phyloP scores from a whole-genome alignment of 2,329 filamentous ascomycete genomes.

The Sphaceloma murrayae region DNA sequence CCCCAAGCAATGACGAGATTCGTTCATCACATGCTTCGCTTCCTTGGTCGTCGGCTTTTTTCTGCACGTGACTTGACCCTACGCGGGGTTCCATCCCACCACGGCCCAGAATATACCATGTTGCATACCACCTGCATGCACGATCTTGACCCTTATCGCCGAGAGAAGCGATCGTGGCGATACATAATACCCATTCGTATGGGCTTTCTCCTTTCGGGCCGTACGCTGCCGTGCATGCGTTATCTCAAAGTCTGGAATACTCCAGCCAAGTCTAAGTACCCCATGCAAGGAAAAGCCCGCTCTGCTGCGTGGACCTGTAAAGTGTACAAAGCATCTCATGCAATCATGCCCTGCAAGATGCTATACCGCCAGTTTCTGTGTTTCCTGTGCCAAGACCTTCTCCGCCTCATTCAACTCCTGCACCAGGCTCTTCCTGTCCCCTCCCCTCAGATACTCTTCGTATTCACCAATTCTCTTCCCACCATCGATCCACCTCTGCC shows the following conservation, averaged over 20 bases:
- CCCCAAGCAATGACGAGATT: conserved; percentile 5
- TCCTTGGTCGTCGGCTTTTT: conserved; percentile 1
- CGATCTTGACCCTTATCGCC: too few relatives aligned
- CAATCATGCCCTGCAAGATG: background rate
- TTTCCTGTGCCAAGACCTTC: conserved; percentile 17
- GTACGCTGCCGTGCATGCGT: too few relatives aligned
- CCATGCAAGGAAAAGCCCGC: too few relatives aligned
- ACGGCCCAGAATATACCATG: too few relatives aligned
- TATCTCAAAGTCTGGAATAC: background rate
- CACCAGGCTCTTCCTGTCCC: conserved; percentile 29
- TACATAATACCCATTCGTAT: conserved; percentile 1
- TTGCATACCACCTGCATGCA: too few relatives aligned
- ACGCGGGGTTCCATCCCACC: conserved; percentile 8
- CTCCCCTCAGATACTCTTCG: conserved; percentile 81
- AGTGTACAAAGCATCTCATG: background rate
- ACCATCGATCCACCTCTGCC: conserved; percentile 64
- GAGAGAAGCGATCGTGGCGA: conserved; percentile 2
- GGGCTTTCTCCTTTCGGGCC: too few relatives aligned
- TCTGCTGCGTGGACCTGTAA: background rate
- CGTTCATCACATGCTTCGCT: background rate
- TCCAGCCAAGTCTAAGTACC: background rate
- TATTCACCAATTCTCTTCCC: conserved; percentile 78
- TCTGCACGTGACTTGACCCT: conserved; percentile 6
- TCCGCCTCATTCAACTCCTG: conserved; percentile 21
- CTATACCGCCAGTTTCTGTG: conserved; percentile 19